Conservation (phyloP, 2,329 filamentous ascomycete genomes). For the Colletotrichum siamense region DNA sequence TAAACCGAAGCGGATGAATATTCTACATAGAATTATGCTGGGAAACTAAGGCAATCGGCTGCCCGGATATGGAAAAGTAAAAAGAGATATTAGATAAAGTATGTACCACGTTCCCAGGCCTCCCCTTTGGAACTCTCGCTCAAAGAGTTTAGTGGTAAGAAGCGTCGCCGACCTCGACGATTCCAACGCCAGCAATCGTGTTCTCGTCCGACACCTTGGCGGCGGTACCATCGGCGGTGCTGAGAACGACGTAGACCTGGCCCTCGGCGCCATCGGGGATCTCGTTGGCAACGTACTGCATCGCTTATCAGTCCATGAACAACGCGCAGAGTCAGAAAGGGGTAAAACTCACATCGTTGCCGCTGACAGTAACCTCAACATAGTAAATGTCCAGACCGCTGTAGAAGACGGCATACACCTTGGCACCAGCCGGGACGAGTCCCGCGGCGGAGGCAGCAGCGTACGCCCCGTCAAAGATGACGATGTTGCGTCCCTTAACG, state of each 20-base stretch:
- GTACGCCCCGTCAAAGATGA: slow-evolving; percentile 29
- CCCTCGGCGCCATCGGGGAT: slow-evolving; percentile 36
- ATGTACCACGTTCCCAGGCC: neutral
- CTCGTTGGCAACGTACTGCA: slow-evolving; percentile 25
- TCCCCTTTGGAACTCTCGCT: neutral
- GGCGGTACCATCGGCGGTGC: slow-evolving; percentile 35
- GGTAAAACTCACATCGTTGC: slow-evolving; percentile 24
- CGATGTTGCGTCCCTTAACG: slow-evolving; percentile 23
- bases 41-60: neutral
- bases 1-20: neutral
- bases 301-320: slow-evolving; percentile 22
- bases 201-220: slow-evolving; percentile 38
- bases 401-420: slow-evolving; percentile 39
- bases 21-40: neutral
- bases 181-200: slow-evolving; percentile 40
- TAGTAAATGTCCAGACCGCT: slow-evolving; percentile 30
- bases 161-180: slow-evolving; percentile 31
- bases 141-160: neutral
- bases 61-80: neutral
- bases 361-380: neutral
- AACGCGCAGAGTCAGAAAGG: neutral
- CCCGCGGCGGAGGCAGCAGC: slow-evolving; percentile 20
- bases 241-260: slow-evolving; percentile 46
- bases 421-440: neutral
- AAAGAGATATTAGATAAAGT: neutral